phyloP scores from a whole-genome alignment of 164 flowering plant species.

The Stephania japonica region DNA sequence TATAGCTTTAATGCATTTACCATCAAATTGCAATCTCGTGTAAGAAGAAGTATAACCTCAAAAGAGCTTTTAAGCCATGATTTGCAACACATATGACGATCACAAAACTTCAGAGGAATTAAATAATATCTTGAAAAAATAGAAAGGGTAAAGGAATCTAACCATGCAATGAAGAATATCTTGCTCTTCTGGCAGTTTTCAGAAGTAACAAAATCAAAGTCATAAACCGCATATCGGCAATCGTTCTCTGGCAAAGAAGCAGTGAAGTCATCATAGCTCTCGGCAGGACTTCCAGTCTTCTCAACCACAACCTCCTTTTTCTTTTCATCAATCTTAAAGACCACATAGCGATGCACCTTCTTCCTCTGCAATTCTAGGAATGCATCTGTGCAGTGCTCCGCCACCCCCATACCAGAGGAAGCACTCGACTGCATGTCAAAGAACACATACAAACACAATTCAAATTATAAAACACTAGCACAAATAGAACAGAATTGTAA shows the following conservation, averaged over 20 bases:
- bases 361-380: conserved; percentile 61
- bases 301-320: conserved; percentile 69
- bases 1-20: not conserved
- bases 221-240: conserved; percentile 72
- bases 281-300: conserved; percentile 63
- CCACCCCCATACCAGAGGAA: conserved; percentile 65
- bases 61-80: not conserved
- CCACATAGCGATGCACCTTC: conserved; percentile 61
- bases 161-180: conserved; percentile 79
- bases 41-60: not conserved
- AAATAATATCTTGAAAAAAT: not conserved
- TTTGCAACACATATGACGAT: not conserved
- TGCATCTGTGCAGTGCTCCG: conserved; percentile 50
- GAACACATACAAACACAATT: not conserved
- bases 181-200: conserved; percentile 83
- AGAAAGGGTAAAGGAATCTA: conserved; percentile 7
- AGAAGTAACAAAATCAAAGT: conserved; percentile 64
- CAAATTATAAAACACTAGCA: not conserved
- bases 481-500: not conserved
- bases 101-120: not conserved
- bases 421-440: conserved; percentile 40
- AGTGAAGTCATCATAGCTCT: conserved; percentile 63
- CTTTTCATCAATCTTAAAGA: conserved; percentile 70
- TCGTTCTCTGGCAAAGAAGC: conserved; percentile 68
- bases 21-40: not conserved